Conservation (phyloP, 768 basidiomycete species). For the Tremella yokohamensis region DNA sequence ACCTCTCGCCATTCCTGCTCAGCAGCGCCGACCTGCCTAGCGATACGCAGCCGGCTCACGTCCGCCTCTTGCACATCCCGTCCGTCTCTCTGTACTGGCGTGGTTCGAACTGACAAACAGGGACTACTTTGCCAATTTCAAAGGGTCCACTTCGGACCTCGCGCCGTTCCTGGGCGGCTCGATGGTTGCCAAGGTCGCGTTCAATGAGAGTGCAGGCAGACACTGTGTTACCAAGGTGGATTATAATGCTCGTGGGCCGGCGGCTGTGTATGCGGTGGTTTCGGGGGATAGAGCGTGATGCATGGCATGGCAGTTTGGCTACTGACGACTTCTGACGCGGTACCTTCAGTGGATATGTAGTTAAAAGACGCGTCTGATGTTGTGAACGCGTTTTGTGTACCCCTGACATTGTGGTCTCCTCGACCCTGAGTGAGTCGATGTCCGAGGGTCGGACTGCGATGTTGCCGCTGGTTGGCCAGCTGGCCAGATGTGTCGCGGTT, state of each 20-base stretch:
- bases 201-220: slow-evolving; percentile 33
- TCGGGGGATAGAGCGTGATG: not conserved
- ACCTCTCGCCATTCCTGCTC: slow-evolving; percentile 43
- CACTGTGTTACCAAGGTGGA: slow-evolving; percentile 44
- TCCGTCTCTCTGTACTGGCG: slow-evolving; percentile 12
- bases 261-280: slow-evolving; percentile 33
- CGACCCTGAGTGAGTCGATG: too few relatives aligned
- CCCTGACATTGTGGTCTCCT: too few relatives aligned
- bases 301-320: too few relatives aligned
- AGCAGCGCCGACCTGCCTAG: slow-evolving; percentile 40
- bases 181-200: slow-evolving; percentile 42
- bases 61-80: slow-evolving; percentile 40
- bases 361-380: too few relatives aligned
- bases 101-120: slow-evolving; percentile 10
- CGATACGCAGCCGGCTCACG: slow-evolving; percentile 40
- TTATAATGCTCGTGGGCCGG: slow-evolving; percentile 47
- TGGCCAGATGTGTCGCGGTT: too few relatives aligned
- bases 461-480: too few relatives aligned
- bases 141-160: slow-evolving; percentile 34
- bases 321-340: too few relatives aligned
- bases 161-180: slow-evolving; percentile 49
- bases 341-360: too few relatives aligned
- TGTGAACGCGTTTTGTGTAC: too few relatives aligned
- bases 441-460: too few relatives aligned
- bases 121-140: slow-evolving; percentile 47